These are phyloP conservation scores for Vitis riparia DNA, from an alignment of 164 flowering plant species.

Conservation along the genomic window DNA sequence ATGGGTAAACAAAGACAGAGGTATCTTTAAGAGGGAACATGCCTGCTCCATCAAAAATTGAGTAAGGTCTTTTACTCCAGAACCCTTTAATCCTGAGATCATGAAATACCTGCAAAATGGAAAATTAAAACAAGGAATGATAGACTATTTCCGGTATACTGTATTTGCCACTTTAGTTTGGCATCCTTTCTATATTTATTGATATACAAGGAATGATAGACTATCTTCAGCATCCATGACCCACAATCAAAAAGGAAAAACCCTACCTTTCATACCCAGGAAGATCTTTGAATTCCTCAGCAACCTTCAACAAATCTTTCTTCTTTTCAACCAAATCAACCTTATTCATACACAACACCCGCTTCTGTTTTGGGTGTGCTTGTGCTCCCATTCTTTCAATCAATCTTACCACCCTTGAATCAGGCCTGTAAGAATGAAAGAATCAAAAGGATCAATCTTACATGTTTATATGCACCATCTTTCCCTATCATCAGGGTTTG, in stretches of 20 bases:
- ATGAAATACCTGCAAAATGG: slow-evolving; percentile 61
- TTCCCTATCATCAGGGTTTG: too few relatives aligned
- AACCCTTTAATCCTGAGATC: slow-evolving; percentile 94
- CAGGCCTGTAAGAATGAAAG: slow-evolving; percentile 53
- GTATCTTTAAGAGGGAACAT: slow-evolving; percentile 15
- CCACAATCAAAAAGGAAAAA: slow-evolving; percentile 4
- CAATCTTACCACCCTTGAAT: slow-evolving; percentile 73
- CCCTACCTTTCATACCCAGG: slow-evolving; percentile 83
- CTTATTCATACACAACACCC: slow-evolving; percentile 91
- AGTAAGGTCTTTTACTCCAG: slow-evolving; percentile 84
- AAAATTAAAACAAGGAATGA: not conserved
- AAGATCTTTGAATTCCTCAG: slow-evolving; percentile 77
- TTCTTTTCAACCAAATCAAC: slow-evolving; percentile 83
- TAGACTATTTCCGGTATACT: too few relatives aligned
- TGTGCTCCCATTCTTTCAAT: slow-evolving; percentile 71
- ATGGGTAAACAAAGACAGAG: not conserved
- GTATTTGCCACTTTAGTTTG: too few relatives aligned
- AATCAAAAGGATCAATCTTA: not conserved
- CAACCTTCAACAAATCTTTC: slow-evolving; percentile 82
- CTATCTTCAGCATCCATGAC: not conserved
- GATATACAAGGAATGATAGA: not conserved
- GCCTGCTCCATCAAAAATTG: slow-evolving; percentile 87
- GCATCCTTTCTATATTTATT: too few relatives aligned
- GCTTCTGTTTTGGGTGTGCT: slow-evolving; percentile 65
- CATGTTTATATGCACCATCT: not conserved